Evolutionary conservation across 2,329 filamentous ascomycete genomes (phyloP), one percentile per base, ranked within the genome.

Genomic region (Emergomyces pasteurianus): DNA sequence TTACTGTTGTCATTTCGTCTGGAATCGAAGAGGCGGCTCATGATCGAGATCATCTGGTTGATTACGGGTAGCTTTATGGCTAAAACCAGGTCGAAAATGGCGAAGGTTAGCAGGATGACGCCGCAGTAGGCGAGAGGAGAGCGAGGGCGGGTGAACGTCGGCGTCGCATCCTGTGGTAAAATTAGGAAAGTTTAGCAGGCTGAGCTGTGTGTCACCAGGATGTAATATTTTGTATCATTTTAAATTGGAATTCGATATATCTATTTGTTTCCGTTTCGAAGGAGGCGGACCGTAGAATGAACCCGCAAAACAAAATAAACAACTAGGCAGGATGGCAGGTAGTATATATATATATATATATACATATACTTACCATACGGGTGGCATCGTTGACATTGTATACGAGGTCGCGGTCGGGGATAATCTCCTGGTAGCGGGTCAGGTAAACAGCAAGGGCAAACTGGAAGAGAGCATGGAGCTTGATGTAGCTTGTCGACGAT

Each of bases 401-500:
- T 55, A 96, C 89, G 26, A 95, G 74, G 58, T 87, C 85, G 69
- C 95, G 90, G 70, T 92, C 87, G 56, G 88, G 85, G 68, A 96
- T 80, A 50, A 83, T 80, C 63, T 78, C 77, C 6, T 92, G 92
- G 62, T 81, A 86, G 49, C 84, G 87, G 68, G 95, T 80, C 77
- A 96, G 87, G 78, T 94, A 90, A 75, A 87, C 91, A 68, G 86
- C 90, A 56, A 94, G 79, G 6, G 89, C 89, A 65, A 96, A 75
- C 76, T 96, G 89, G 78, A 94, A 90, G 71, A 95, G 82, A 67
- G 88, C 88, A 67, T 96, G 78, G 58, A 85, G 86, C 67, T 89
- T 87, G 68, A 96, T 87, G 73, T 96, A 86, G 9, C 87, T 89
- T 70, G 83, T 87, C 63, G 86, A 86, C 1, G 89, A 91, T 69